phyloP scores from a whole-genome alignment of 345 rosid species.

The Capsella bursapastoris region DNA sequence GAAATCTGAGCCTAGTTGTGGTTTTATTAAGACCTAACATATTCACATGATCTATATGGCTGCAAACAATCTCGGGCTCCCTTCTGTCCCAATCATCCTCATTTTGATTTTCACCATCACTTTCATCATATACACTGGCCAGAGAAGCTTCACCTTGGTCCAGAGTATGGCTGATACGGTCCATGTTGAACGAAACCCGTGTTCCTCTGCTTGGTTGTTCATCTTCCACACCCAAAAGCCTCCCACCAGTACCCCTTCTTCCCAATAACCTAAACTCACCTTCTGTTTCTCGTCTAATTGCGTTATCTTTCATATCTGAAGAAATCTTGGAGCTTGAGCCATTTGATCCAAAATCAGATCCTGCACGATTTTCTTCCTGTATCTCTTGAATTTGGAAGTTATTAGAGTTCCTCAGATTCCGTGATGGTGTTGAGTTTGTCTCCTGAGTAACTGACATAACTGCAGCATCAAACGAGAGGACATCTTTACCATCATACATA shows the following conservation, averaged over 20 bases:
- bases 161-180: constrained; percentile 45
- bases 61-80: constrained; percentile 80
- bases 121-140: constrained; percentile 68
- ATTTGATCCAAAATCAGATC: constrained; percentile 52
- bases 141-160: constrained; percentile 69
- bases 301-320: constrained; percentile 74
- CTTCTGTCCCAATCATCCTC: constrained; percentile 74
- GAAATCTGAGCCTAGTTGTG: constrained; percentile 70
- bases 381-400: constrained; percentile 54
- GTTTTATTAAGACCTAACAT: constrained; percentile 94
- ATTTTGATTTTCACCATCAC: constrained; percentile 76
- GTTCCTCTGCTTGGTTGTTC: constrained; percentile 75
- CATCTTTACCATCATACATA: constrained; percentile 66
- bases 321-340: constrained; percentile 58
- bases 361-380: constrained; percentile 61
- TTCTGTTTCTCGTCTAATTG: constrained; percentile 95
- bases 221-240: constrained; percentile 78
- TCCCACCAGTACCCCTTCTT: constrained; percentile 68
- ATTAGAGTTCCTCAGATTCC: constrained; percentile 35
- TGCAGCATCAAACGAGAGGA: constrained; percentile 90
- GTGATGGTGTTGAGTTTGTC: constrained; percentile 45
- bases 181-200: constrained; percentile 83
- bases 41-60: constrained; percentile 84
- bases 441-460: constrained; percentile 83
- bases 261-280: constrained; percentile 91